Conservation (phyloP, 2,329 filamentous ascomycete genomes). For the Diaporthe ilicicola region DNA sequence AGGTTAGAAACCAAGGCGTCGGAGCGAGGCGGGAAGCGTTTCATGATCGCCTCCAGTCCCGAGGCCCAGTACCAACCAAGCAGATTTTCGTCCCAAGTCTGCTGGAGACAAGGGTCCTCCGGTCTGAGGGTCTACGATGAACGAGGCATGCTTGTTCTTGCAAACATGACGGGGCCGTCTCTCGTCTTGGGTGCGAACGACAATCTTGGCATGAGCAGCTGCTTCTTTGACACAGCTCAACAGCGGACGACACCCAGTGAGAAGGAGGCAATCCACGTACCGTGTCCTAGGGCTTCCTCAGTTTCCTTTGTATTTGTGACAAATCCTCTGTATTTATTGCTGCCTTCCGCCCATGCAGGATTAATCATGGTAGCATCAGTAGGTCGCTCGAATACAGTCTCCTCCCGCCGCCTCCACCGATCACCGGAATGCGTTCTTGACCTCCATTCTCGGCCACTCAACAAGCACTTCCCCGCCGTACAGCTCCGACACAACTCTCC, state of each 20-base stretch:
- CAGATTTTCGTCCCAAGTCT: background rate
- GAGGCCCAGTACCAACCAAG: background rate
- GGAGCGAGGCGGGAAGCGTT: slow-evolving; percentile 17
- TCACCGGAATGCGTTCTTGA: slow-evolving; percentile 63
- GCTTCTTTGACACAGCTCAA: background rate
- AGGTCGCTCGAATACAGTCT: background rate
- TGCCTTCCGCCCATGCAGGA: slow-evolving; percentile 4
- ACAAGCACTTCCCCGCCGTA: slow-evolving; percentile 72
- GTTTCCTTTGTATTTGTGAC: background rate
- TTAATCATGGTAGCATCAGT: slow-evolving; percentile 15
- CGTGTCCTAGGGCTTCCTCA: background rate
- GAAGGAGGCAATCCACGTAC: background rate
- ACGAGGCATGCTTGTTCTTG: background rate
- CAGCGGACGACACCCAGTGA: background rate
- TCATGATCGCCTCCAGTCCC: slow-evolving; percentile 20
- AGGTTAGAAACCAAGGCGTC: slow-evolving; percentile 25
- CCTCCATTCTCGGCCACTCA: slow-evolving; percentile 72
- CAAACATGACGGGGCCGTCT: background rate
- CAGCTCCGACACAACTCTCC: slow-evolving; percentile 66
- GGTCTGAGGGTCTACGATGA: background rate
- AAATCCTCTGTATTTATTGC: background rate
- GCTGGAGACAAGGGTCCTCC: slow-evolving; percentile 12
- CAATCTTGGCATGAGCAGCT: background rate
- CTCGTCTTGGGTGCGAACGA: background rate
- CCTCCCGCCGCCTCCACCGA: slow-evolving; percentile 8